Conservation (phyloP, 768 basidiomycete species). For the Asterophora lycoperdoides region DNA sequence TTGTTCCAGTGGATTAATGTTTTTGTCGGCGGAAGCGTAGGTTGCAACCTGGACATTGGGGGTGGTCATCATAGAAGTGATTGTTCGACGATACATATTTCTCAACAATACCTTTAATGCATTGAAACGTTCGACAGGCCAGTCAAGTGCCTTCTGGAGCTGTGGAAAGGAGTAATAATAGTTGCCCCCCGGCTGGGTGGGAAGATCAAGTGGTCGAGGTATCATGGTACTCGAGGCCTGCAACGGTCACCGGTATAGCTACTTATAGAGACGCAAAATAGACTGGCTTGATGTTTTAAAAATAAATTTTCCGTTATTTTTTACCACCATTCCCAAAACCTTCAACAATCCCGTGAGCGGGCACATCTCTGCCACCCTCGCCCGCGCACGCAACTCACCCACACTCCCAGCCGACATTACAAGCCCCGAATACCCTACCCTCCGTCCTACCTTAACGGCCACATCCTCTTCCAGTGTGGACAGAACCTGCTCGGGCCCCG, state of each 20-base stretch:
- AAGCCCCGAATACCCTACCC: not conserved
- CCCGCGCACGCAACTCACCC: slow-evolving; percentile 8
- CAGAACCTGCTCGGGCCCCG: slow-evolving; percentile 41
- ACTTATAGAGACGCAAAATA: no score
- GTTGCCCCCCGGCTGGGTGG: not conserved
- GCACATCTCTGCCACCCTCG: slow-evolving; percentile 25
- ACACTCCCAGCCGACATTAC: slow-evolving; percentile 11
- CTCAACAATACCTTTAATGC: not conserved
- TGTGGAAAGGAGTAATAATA: not conserved
- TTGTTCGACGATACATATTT: not conserved
- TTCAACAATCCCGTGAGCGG: slow-evolving; percentile 32
- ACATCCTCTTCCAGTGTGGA: slow-evolving; percentile 4
- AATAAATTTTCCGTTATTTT: no score
- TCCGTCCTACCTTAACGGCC: not conserved
- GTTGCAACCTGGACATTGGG: not conserved
- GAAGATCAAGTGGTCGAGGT: not conserved
- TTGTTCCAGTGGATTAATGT: no score
- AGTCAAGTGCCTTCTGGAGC: not conserved
- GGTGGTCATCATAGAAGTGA: not conserved
- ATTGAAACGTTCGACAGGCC: not conserved
- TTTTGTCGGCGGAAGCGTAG: not conserved
- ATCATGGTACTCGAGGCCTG: no score
- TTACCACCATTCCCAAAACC: slow-evolving; percentile 58
- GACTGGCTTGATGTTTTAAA: no score
- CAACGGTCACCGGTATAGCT: no score